These are phyloP conservation scores for Apiotrichum gamsii DNA, from an alignment of 1,284 basidiomycete species.

Conservation along the genomic window DNA sequence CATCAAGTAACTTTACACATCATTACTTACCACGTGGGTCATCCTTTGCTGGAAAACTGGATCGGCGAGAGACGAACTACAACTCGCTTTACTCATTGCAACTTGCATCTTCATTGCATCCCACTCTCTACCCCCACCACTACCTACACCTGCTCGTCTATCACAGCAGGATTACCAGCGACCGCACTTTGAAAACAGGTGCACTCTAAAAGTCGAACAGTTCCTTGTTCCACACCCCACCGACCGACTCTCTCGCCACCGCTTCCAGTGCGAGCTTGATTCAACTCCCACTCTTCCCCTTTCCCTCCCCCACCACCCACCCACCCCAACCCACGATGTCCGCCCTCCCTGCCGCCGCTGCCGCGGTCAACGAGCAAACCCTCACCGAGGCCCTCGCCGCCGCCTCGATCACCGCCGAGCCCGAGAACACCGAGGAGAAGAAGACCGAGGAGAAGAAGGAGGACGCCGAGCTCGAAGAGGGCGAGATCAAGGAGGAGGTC, in stretches of 20 bases:
- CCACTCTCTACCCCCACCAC: no score
- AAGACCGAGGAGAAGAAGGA: slow-evolving; percentile 33
- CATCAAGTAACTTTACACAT: no score
- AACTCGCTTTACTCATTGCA: no score
- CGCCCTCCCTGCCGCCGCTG: slow-evolving; percentile 28
- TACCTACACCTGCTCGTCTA: no score
- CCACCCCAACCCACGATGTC: slow-evolving; percentile 12
- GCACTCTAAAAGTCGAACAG: not conserved
- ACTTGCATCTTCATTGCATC: not conserved
- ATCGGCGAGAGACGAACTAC: no score
- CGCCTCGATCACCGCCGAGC: slow-evolving; percentile 25
- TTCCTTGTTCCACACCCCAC: not conserved
- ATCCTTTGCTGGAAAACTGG: no score
- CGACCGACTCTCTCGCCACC: not conserved
- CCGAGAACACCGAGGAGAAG: slow-evolving; percentile 24
- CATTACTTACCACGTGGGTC: no score
- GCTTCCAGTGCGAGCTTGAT: not conserved
- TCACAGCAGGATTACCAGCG: no score
- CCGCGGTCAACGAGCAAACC: slow-evolving; percentile 29
- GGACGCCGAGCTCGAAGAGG: slow-evolving; percentile 31
- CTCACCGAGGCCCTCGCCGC: slow-evolving; percentile 35
- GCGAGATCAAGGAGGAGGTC: slow-evolving; percentile 39
- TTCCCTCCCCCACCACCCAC: not conserved
- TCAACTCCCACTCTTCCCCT: not conserved
- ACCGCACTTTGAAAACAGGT: not conserved